These are phyloP conservation scores for Aeschynomene evenia DNA, from an alignment of 306 rosid species.

Conservation along the genomic window DNA sequence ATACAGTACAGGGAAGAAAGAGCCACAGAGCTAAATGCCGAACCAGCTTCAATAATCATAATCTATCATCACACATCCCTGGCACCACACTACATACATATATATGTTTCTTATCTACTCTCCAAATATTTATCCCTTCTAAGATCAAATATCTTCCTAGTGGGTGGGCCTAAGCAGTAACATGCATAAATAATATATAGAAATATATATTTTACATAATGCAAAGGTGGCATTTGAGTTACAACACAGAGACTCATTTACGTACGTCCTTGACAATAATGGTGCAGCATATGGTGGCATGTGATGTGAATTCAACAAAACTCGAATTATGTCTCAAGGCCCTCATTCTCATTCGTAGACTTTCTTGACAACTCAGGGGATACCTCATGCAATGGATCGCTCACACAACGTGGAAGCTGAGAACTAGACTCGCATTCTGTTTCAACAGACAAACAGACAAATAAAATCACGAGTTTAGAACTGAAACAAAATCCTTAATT, in stretches of 20 bases:
- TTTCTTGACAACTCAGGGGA: constrained; percentile 34
- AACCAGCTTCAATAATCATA: constrained; percentile 3
- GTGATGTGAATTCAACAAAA: too few species aligned
- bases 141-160: not conserved
- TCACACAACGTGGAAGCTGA: constrained; percentile 41
- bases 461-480: too few species aligned
- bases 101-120: not conserved
- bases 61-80: not conserved
- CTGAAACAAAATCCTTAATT: too few species aligned
- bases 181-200: not conserved
- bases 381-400: constrained; percentile 43
- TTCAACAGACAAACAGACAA: not conserved
- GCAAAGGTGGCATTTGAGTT: not conserved
- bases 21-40: not conserved
- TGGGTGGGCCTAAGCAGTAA: not conserved
- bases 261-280: not conserved
- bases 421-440: constrained; percentile 59
- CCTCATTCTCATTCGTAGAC: constrained; percentile 30
- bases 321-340: not conserved
- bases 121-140: not conserved
- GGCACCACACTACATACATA: not conserved
- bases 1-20: not conserved
- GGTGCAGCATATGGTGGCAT: not conserved
- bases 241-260: not conserved
- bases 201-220: constrained; percentile 32